Base-by-base conservation (phyloP, 306 rosid species). In the Cyclanthera cordifolia region DNA sequence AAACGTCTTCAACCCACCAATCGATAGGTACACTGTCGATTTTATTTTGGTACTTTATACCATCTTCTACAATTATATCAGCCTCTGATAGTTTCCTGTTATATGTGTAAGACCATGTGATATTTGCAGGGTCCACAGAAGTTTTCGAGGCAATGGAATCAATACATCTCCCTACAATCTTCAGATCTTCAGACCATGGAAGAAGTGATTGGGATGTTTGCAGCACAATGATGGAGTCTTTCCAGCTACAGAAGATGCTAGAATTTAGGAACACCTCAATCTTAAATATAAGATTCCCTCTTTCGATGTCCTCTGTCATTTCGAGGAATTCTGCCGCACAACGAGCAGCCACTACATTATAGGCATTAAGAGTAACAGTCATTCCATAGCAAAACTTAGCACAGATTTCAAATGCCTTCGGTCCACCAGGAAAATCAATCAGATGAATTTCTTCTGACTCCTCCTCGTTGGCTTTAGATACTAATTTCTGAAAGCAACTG, bases 1-100 rank as follows among this genome's bases (percentile, higher is more conserved):
- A 90, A 79, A 93, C 81, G 75, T 93, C 99, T 79, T 93, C 99
- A 61, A 93, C 88, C 99, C 99, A 93, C 99, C 99, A 93, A 82
- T 93, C 99, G 77, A 75, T 83, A 6, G 97, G 95, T 68, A 93
- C 89, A 70, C 73, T 73, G 49, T 87, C 94, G 8, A 73, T n/a
- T 76, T 80, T 87, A 43, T 78, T 87, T 2, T 69, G 84, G 32
- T 55, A 75, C 34, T 82, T n/a, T n/a, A n/a, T n/a, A n/a, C n/a
- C n/a, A n/a, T n/a, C n/a, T n/a, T n/a, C 94, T 5, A 76, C 68
- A 34, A 88, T 83, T 72, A 75, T 82, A 64, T 83, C 88, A 5
- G 72, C 82, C 76, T 85, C 90, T 0, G 87, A 72, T 72, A 93
- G 53, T 63, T 88, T 93, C 49, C 99, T 81, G 77, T 90, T 93